Percentiles rank a stretch among this genome's conserved stretches.
Conservation (phyloP, 805 yeast genomes). For the Yamadazyma scolyti region DNA sequence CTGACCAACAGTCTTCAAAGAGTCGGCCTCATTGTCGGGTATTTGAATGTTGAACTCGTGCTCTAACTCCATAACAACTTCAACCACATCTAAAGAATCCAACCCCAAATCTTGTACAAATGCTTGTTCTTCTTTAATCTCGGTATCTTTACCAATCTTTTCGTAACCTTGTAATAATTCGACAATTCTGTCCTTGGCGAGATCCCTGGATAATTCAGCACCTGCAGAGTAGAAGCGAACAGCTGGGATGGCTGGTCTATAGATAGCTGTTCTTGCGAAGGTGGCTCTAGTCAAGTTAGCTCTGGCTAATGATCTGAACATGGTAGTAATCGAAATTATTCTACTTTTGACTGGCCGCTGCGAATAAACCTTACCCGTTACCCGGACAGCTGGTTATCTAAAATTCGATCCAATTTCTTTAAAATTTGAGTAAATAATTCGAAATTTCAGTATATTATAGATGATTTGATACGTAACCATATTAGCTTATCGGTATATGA, state of each 20-base stretch:
- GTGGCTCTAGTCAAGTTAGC: conserved; percentile 3
- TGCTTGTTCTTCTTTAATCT: conserved; percentile 32
- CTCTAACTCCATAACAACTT: conserved; percentile 45
- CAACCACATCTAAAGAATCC: conserved; percentile 46
- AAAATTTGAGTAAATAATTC: no score
- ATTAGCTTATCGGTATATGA: no score
- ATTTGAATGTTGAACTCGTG: conserved; percentile 46
- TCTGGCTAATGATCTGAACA: conserved; percentile 11
- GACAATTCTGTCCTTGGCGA: conserved; percentile 56
- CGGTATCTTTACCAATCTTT: conserved; percentile 41
- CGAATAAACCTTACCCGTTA: conserved; percentile 3
- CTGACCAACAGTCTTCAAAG: conserved; percentile 44
- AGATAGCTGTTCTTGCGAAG: not conserved
- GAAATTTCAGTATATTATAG: no score
- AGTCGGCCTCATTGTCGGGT: conserved; percentile 45
- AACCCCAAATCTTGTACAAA: conserved; percentile 41
- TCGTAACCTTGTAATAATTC: conserved; percentile 65
- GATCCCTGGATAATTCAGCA: conserved; percentile 60
- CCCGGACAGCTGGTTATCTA: no score
- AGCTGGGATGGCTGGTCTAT: conserved; percentile 1
- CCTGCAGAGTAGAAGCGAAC: conserved; percentile 49
- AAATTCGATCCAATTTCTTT: no score
- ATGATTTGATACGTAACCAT: no score
- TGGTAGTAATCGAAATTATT: conserved; percentile 5
- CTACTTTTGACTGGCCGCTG: conserved; percentile 6